Evolutionary conservation across 495 filamentous ascomycete species (phyloP), one percentile per base, ranked within the genome.

Genomic region (Aspergillus carlsbadensis): DNA sequence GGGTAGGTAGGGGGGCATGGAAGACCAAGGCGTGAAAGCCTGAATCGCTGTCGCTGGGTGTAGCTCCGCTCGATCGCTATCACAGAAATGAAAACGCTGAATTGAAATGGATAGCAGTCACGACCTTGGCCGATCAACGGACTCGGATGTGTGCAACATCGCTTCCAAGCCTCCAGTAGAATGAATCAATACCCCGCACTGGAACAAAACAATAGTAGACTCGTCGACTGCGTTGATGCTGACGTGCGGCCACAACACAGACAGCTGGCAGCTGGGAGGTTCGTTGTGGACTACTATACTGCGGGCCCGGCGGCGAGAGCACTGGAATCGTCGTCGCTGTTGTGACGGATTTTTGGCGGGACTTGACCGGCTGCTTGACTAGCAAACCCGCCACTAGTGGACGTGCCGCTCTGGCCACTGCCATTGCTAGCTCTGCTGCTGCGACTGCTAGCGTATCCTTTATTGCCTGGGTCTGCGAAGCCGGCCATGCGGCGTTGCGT

Each of bases 401-500:
- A 70, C 26, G 21, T 15, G 40, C 62, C 58, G 44, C 68, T 74
- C 22, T 64, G 49, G 43, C 67, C 64, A 41, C 75, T 75, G 54
- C 55, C 55, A 37, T 63, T 64, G 46, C 71, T 72, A 42, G 66
- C 70, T 45, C 65, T 57, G 42, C 74, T 74, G 50, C 71, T 71
- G 41, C 66, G 65, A 37, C 66, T 71, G 49, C 60, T 61, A 10
- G 46, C 29, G 36, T 50, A 46, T 6, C 54, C 49, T 20, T 58
- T 61, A 43, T 56, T 59, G 21, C 64, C 61, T 5, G 52, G 29
- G 40, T 74, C 69, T 39, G 70, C 65, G 45, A 77, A 78, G 2
- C 65, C 51, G 0, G 67, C 67, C 66, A 78, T 77, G 43, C 76
- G 76, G 20, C 66, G 71, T 36, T 77, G 74, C 7, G 76, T 78